Base-by-base conservation (phyloP, 305 asterid genomes). In the Fraxinus greggii region DNA sequence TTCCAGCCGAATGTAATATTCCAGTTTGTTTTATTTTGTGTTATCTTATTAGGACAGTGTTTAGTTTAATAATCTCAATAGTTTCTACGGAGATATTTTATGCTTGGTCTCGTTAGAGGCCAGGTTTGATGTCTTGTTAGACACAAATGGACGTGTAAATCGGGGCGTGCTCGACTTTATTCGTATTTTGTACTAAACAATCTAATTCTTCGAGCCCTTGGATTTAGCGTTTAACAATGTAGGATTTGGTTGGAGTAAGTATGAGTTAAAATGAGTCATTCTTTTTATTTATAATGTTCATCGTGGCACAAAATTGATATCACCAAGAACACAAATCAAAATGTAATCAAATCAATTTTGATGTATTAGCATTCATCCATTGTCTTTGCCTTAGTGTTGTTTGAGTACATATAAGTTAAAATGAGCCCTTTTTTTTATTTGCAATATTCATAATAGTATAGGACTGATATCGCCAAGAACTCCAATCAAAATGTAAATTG, bases 1-100 rank as follows among this genome's bases (percentile, higher is more conserved):
- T 70, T 70, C 75, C 45, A 78, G 87, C 87, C 85, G 83, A 81
- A 42, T 81, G 36, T 72, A 69, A 72, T 63, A 77, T 78, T 72
- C 78, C 61, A 4, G 28, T 74, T 77, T 80, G 77, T 69, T 72
- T 78, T 32, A 13, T 78, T 4, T 56, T 72, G 10, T 36, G 69
- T 78, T 17, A 42, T 78, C 32, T 31, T 36, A 19, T 78, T 59
- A 63, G 33, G 54, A 67, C 26, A 42, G 4, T 36, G 32, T 26
- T 61, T 17, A 63, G 2, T 76, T 72, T 51, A 59, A 78, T 28
- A 17, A 48, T 42, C n/a, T 21, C 5, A 15, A 23, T n/a, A 35
- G 61, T 63, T 78, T 63, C n/a, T 63, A 74, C 24, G 54, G 23
- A 26, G 79, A 29, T 19, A 10, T 78, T 78, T 35, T 78, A 40